These are phyloP conservation scores for Candida yuanshanica DNA, from an alignment of 805 yeast genomes.

Conservation along the genomic window DNA sequence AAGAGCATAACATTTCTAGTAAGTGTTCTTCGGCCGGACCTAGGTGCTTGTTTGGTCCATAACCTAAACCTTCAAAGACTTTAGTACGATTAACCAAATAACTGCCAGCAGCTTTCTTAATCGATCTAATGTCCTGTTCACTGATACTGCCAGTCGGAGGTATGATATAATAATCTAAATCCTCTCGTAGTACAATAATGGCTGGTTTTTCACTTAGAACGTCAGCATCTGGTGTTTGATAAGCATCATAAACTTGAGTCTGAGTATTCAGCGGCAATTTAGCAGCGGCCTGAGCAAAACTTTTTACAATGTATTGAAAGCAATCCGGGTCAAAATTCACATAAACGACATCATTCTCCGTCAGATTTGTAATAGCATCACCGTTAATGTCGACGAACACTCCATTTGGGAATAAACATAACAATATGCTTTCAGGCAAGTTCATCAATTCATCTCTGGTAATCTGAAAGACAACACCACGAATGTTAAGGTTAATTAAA, in stretches of 20 bases:
- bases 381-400: conserved; percentile 76
- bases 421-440: conserved; percentile 81
- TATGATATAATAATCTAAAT: conserved; percentile 86
- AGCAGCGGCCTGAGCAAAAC: conserved; percentile 63
- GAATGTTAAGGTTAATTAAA: conserved; percentile 67
- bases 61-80: conserved; percentile 80
- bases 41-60: conserved; percentile 43
- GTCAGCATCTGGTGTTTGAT: conserved; percentile 47
- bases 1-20: conserved; percentile 87
- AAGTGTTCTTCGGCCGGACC: conserved; percentile 94
- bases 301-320: conserved; percentile 73
- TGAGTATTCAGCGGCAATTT: conserved; percentile 41
- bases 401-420: conserved; percentile 87
- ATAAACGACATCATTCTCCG: conserved; percentile 73
- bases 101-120: conserved; percentile 73
- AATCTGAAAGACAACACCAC: conserved; percentile 69
- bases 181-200: conserved; percentile 87
- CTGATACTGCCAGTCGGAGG: conserved; percentile 60
- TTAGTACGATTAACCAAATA: conserved; percentile 47
- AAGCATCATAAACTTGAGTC: conserved; percentile 32
- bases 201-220: conserved; percentile 79
- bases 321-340: conserved; percentile 86
- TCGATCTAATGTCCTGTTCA: conserved; percentile 53
- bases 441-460: conserved; percentile 87
- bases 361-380: conserved; percentile 68